These are phyloP conservation scores for Citrus sp. DNA, from an alignment of 345 rosid species.

Conservation along the genomic window DNA sequence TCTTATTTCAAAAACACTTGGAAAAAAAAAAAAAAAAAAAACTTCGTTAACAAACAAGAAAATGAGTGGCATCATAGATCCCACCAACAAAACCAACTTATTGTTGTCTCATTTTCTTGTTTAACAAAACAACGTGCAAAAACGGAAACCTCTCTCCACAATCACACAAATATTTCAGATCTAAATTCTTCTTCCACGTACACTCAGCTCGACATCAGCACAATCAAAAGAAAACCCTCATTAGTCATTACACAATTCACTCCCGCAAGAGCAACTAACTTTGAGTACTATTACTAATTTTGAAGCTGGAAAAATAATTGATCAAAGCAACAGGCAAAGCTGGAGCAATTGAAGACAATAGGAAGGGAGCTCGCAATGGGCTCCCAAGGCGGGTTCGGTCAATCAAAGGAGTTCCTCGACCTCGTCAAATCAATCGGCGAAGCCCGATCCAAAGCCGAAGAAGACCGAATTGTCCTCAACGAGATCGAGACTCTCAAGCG, in stretches of 20 bases:
- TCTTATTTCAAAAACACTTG: too few relatives aligned
- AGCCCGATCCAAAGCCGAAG: conserved; percentile 98
- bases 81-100: background rate
- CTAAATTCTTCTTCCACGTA: background rate
- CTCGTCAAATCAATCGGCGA: conserved; percentile 97
- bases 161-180: background rate
- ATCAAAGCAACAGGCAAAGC: conserved; percentile 9
- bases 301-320: too few relatives aligned
- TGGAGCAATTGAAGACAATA: conserved; percentile 97
- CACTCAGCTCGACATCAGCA: background rate
- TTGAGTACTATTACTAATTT: too few relatives aligned
- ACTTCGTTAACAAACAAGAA: too few relatives aligned
- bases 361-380: conserved; percentile 99
- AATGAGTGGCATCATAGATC: background rate
- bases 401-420: conserved; percentile 94
- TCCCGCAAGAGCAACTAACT: background rate
- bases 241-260: background rate
- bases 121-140: background rate
- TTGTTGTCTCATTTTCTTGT: background rate
- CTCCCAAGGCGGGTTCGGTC: conserved; percentile 94
- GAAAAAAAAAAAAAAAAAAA: too few relatives aligned
- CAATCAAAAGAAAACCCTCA: background rate
- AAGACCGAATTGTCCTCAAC: conserved; percentile 87
- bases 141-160: background rate
- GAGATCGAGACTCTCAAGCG: conserved; percentile 94